Conservation (phyloP, 169 alveolate species). For the Plasmodium inui region DNA sequence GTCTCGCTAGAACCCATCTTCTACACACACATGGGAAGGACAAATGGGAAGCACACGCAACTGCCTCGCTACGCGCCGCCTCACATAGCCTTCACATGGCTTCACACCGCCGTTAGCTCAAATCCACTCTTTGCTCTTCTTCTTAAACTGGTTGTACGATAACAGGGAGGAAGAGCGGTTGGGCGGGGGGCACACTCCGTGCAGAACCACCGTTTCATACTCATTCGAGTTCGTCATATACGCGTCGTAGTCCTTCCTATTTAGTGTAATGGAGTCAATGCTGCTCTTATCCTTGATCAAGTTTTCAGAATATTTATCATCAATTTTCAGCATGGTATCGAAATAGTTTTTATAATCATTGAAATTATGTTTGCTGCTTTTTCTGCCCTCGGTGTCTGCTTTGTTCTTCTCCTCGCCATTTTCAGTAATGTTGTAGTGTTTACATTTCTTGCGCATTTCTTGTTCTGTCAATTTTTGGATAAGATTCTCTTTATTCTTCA, state of each 20-base stretch:
- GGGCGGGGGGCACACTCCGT: constrained; percentile 25
- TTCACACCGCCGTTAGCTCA: not conserved
- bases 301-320: constrained; percentile 64
- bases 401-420: not conserved
- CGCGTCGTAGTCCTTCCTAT: constrained; percentile 53
- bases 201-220: constrained; percentile 56
- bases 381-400: not conserved
- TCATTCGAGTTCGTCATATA: constrained; percentile 38
- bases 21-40: too few relatives aligned
- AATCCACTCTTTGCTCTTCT: constrained; percentile 26
- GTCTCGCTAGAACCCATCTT: too few relatives aligned
- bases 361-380: constrained; percentile 32
- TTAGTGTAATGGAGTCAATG: constrained; percentile 45
- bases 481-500: constrained; percentile 23
- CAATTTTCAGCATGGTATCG: constrained; percentile 68
- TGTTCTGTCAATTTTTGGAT: constrained; percentile 42
- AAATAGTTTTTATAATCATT: constrained; percentile 48
- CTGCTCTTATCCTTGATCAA: constrained; percentile 32
- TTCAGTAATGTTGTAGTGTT: constrained; percentile 31
- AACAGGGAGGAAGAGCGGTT: constrained; percentile 28
- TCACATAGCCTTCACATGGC: not conserved
- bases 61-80: not conserved
- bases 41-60: too few relatives aligned
- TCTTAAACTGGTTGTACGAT: constrained; percentile 7
- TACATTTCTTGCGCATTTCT: constrained; percentile 62